phyloP scores from a whole-genome alignment of 306 rosid species.

The Cucurbita maxima region DNA sequence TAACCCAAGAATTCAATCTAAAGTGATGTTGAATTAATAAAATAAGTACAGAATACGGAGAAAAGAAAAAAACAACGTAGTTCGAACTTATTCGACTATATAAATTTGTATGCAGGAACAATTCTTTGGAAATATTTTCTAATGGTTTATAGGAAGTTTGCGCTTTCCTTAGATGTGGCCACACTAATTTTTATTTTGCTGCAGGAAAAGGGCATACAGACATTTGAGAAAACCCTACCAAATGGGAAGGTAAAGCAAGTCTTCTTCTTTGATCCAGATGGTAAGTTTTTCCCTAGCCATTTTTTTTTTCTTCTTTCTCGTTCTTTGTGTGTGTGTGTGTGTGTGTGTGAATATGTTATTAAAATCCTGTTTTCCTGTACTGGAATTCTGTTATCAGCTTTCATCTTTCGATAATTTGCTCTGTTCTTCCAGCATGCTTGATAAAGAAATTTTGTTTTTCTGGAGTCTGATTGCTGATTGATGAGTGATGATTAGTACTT shows the following conservation, averaged over 20 bases:
- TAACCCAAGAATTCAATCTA: neutral
- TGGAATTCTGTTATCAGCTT: neutral
- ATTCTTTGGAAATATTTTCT: neutral
- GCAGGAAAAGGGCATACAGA: constrained; percentile 69
- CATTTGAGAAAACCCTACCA: constrained; percentile 42
- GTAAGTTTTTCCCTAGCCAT: constrained; percentile 15
- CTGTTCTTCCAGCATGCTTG: neutral
- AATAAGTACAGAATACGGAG: neutral
- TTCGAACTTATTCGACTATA: neutral
- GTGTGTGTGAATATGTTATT: neutral
- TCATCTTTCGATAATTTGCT: neutral
- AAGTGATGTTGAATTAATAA: neutral
- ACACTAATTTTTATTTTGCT: neutral
- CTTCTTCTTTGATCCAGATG: constrained; percentile 93
- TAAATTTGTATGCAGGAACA: neutral
- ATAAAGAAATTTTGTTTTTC: no score
- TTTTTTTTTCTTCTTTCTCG: neutral
- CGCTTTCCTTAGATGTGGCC: neutral
- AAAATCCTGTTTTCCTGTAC: neutral
- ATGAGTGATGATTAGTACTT: neutral
- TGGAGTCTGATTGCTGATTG: neutral
- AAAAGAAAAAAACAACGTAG: neutral
- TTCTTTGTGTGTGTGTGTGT: neutral
- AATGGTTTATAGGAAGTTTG: neutral
- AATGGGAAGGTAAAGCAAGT: constrained; percentile 51